Percentiles rank a stretch among this genome's conserved stretches.
These are phyloP conservation scores for Globisporangium cystogenes DNA, from an alignment of 352 stramenopile genomes.

Conservation along the genomic window DNA sequence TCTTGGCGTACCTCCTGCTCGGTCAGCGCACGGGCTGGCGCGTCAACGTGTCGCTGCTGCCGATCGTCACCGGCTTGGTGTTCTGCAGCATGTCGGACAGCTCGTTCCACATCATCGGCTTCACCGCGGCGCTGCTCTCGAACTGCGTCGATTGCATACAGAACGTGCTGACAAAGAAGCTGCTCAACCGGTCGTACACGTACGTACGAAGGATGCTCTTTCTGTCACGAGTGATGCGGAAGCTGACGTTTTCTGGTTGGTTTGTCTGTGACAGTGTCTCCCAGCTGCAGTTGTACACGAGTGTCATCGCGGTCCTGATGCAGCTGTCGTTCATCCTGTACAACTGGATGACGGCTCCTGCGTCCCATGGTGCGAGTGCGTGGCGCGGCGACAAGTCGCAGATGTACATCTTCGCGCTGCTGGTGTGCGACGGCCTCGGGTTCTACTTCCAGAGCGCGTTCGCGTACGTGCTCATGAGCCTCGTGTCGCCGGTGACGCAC, in stretches of 20 bases:
- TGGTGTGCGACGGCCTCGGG: constrained; percentile 65
- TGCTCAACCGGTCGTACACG: constrained; percentile 80
- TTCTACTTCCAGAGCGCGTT: constrained; percentile 91
- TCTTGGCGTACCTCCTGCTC: constrained; percentile 82
- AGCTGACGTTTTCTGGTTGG: neutral
- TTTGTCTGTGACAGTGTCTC: constrained; percentile 32
- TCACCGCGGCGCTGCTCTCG: constrained; percentile 81
- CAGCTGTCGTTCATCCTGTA: constrained; percentile 79
- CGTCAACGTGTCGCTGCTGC: constrained; percentile 83
- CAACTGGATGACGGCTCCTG: constrained; percentile 43
- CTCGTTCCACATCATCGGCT: constrained; percentile 86
- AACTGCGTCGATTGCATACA: constrained; percentile 92
- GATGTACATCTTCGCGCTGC: constrained; percentile 42
- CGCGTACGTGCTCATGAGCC: constrained; percentile 89
- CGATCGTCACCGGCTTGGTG: constrained; percentile 80
- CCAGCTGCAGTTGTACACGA: constrained; percentile 90
- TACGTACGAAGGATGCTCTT: constrained; percentile 19
- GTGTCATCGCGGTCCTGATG: constrained; percentile 77
- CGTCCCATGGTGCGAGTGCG: constrained; percentile 16
- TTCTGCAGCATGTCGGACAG: constrained; percentile 86
- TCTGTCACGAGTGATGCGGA: no score
- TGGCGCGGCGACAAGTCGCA: constrained; percentile 24
- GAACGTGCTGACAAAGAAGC: constrained; percentile 88
- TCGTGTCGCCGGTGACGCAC: constrained; percentile 88
- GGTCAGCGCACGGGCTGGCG: constrained; percentile 74